These are phyloP conservation scores for Lobosporangium transversale DNA, from an alignment of 192 early-diverging fungal species.

Conservation along the genomic window DNA sequence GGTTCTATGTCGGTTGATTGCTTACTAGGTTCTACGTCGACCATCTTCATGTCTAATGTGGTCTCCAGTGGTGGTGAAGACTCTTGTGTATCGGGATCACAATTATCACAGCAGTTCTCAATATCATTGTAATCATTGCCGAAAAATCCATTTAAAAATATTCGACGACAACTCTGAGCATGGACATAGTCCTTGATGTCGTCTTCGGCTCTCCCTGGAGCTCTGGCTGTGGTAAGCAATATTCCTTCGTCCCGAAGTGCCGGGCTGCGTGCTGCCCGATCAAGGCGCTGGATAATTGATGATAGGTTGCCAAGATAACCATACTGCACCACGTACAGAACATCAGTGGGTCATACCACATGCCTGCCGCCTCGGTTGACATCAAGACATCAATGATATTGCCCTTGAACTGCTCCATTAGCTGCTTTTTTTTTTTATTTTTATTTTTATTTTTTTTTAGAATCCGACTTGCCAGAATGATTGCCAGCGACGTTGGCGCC, in stretches of 20 bases:
- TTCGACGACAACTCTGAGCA: constrained; percentile 6
- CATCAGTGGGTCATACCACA: constrained; percentile 20
- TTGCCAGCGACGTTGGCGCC: background rate
- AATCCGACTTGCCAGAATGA: constrained; percentile 3
- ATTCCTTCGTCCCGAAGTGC: background rate
- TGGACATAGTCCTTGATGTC: constrained; percentile 2
- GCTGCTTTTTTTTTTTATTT: background rate
- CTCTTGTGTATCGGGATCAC: background rate
- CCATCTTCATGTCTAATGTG: too few species aligned
- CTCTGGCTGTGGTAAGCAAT: background rate
- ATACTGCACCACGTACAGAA: constrained; percentile 24
- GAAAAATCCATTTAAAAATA: constrained; percentile 11
- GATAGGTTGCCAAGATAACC: background rate
- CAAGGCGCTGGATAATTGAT: constrained; percentile 11
- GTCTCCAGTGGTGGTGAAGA: background rate
- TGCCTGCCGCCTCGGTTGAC: constrained; percentile 26
- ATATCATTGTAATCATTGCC: background rate
- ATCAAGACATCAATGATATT: background rate
- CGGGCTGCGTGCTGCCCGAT: constrained; percentile 8
- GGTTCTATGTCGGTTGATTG: too few species aligned
- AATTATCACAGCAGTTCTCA: constrained; percentile 9
- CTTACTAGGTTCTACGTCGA: too few species aligned
- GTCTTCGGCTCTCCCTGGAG: background rate
- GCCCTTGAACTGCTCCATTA: constrained; percentile 8
- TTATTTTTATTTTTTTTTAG: too few species aligned